Evolutionary conservation across 2,329 filamentous ascomycete genomes (phyloP), one percentile per base, ranked within the genome.

Genomic region (Penicillium sp.): DNA sequence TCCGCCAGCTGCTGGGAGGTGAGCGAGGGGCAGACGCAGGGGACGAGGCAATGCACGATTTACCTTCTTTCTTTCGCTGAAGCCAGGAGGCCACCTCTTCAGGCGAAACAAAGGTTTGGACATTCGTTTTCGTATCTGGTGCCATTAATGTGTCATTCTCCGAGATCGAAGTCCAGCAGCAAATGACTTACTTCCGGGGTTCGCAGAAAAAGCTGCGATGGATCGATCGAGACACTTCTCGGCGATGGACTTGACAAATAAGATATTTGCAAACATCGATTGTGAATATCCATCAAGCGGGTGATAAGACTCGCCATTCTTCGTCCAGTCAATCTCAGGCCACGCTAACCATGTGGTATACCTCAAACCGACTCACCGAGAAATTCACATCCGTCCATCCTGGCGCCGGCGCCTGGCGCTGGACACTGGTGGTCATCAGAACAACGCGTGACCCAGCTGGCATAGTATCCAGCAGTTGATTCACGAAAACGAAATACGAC

Each of bases 211-310:
- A 0, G 51, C 48, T 13, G 27, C 20, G 17, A 55, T 49, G 1
- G 40, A 47, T 18, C 33, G 27, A 20, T 32, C 22, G 3, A 14
- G 14, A 18, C 34, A 38, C n/a, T 26, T 30, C 10, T 37, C 37
- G 10, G 53, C 51, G 14, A 59, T 29, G 15, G 37, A 44, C 36
- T 56, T 56, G 18, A 39, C 34, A 20, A 57, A 50, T 31, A 50
- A 30, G 30, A 59, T 45, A 35, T 57, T 55, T 16, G 55, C 55
- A 31, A 55, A 47, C 51, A 51, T 57, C 3, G 55, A 54, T 23
- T 51, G 51, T 3, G 51, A 44, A 32, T 51, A 57, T 6, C 41
- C 55, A 38, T 57, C 52, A 2, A 57, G 34, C 14, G 45, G 35
- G 23, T 56, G 48, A 40, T 58, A 59, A 1, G 28, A 41, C 16